Percentiles rank a stretch among this genome's conserved stretches.
phyloP scores from a whole-genome alignment of 441 rosid genomes.

The Lagerstroemia fauriei region DNA sequence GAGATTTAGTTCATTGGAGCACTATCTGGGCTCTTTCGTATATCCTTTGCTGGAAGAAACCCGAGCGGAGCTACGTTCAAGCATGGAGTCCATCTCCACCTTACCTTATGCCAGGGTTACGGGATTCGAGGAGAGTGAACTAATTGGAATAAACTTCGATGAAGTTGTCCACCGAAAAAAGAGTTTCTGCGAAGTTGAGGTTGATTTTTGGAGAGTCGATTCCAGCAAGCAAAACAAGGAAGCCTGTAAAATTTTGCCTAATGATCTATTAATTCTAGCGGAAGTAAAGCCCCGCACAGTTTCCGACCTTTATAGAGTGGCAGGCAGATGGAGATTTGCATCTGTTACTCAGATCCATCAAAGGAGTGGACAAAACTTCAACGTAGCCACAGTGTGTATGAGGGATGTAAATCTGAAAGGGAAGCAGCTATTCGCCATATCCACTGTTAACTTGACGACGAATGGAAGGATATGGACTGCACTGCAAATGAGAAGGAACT shows the following conservation, averaged over 20 bases:
- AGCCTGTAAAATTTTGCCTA: not conserved
- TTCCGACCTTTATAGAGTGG: not conserved
- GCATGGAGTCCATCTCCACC: not conserved
- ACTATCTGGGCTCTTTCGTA: constrained; percentile 1
- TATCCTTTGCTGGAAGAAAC: constrained; percentile 24
- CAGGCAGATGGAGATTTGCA: not conserved
- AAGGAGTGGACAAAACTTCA: not conserved
- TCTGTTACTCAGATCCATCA: not conserved
- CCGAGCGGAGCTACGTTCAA: not conserved
- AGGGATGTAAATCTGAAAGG: not conserved
- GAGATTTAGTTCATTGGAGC: not conserved
- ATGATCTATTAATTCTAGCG: constrained; percentile 11
- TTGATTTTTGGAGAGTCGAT: not conserved
- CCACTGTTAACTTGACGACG: not conserved
- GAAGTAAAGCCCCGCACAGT: not conserved
- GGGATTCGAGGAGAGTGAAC: not conserved
- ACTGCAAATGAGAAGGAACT: not conserved
- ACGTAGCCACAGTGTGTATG: not conserved
- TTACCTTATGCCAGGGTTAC: constrained; percentile 11
- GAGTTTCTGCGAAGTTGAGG: not conserved
- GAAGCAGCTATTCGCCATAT: not conserved
- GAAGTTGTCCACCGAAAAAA: no score
- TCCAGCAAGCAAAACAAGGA: not conserved
- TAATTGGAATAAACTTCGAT: no score
- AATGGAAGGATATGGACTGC: constrained; percentile 17